Evolutionary conservation across 2,329 filamentous ascomycete species (phyloP), one percentile per base, ranked within the genome.

Genomic region (Lasiodiplodia citricola): DNA sequence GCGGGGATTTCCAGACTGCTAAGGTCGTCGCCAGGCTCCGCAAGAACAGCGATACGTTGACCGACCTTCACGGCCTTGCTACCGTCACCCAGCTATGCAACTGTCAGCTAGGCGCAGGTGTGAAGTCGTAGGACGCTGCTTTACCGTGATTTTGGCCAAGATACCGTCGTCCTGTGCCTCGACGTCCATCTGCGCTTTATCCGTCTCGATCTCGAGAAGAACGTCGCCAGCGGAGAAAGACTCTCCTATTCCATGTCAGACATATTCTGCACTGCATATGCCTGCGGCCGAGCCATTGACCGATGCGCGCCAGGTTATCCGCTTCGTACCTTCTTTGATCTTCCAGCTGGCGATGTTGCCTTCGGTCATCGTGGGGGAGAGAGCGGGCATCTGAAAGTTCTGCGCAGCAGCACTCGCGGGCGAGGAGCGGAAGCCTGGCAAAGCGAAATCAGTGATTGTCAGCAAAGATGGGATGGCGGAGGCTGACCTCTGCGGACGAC

Each of bases 121-220:
- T 38, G 11, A 23, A 13, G 5, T 31, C 16, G 2, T 38, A 11
- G n/a, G 28, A 52, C 14, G 11, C 13, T 16, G 44, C 72, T 74
- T 50, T 79, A 84, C 82, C 77, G 90, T 87, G 74, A 97, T 95
- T 85, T 96, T 96, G 77, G 94, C 90, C 80, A 97, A 83, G 73
- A 95, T 85, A 52, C 94, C 93, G 77, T 96, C 93, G 55, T 97
- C 93, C 82, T 96, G 93, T 51, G 93, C 93, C 84, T 97, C 94
- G 31, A 97, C 93, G 74, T 97, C 94, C 93, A 97, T 97, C 68
- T 92, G 92, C 68, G 93, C 93, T 86, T 97, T 97, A 81, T 97
- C 93, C 69, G 93, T 97, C 83, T 97, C 93, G 78, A 97, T 96
- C 82, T 97, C 93, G 70, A 97, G 88, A 64, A 97, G 86, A 38